A percentile compares a stretch with the other conserved stretches of the same genome.
Evolutionary conservation across 2,329 filamentous ascomycete genomes (phyloP).

Genomic region (Diaporthe eres): DNA sequence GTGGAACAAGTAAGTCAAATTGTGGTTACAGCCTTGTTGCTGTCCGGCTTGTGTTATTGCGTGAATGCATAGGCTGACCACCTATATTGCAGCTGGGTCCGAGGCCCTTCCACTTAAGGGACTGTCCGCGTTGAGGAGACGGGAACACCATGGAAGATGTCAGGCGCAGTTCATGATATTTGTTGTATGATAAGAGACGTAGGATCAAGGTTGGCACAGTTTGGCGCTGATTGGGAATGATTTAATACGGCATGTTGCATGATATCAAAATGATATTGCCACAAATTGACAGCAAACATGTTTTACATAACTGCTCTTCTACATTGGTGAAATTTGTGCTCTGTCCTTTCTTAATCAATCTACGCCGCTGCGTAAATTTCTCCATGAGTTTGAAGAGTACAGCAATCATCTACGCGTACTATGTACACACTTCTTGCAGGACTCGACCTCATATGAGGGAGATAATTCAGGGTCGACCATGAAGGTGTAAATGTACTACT

Average conservation of each 20-base stretch:
- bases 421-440: too few relatives aligned
- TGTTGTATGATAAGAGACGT: background rate
- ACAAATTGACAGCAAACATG: background rate
- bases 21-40: too few relatives aligned
- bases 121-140: rapidly evolving
- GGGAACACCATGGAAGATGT: too few relatives aligned
- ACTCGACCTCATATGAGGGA: too few relatives aligned
- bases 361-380: background rate
- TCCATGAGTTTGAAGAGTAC: background rate
- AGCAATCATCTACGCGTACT: too few relatives aligned
- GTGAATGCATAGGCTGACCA: background rate
- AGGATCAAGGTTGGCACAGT: background rate
- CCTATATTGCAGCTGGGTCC: conserved; percentile 1
- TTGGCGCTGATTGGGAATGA: conserved; percentile 6
- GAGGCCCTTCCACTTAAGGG: conserved; percentile 12
- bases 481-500: background rate
- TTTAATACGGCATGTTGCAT: background rate
- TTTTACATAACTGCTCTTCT: background rate
- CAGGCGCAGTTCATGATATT: background rate
- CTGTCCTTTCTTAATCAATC: background rate
- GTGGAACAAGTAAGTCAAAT: conserved; percentile 67
- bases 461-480: background rate
- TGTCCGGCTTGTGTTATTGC: background rate
- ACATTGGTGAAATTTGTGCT: background rate
- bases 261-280: too few relatives aligned